Evolutionary conservation across 148 eudicot species (phyloP), one percentile per base, ranked within the genome.

Genomic region (Oxyria digyna): DNA sequence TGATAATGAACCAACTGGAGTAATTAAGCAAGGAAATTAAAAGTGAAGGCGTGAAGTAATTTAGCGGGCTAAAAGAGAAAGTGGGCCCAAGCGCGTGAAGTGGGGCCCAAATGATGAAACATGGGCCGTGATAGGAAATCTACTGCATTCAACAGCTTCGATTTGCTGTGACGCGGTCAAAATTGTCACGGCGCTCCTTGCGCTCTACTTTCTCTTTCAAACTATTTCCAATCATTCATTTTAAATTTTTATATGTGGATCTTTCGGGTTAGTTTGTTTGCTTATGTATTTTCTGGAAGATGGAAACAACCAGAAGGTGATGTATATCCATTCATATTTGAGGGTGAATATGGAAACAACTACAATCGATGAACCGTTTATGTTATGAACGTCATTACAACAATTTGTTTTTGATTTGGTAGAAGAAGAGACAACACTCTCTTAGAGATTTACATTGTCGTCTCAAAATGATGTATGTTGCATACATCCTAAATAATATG

Each of bases 141-240:
- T 27, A 26, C 4, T 2, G 59, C 18, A 1, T 20, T 1, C 32
- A 55, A 55, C 32, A 55, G 33, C 62, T 55, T 24, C 17, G 31
- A 55, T 64, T 35, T 35, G 14, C 68, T 35, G 68, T 64, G 43
- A 64, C 68, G 42, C 42, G 68, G 68, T 32, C 46, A 18, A 10
- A 26, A 6, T 66, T 8, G 69, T 66, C 69, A 66, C 69, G 69
- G 45, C 69, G 69, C 69, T 18, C 46, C 46, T 66, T 46, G 38
- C 69, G 69, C 27, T 41, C 46, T 9, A 21, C 46, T 66, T 21
- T 41, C 32, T 64, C 68, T 66, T 26, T 13, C 11, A 32, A 2
- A 37, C 4, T 23, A 13, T 45, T 54, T 54, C 62, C 27, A 23
- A 23, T 23, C 5, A 45, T 45, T 4, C 15, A 5, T 38, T 45